Evolutionary conservation across 1,139 yeast species (phyloP), one percentile per base, ranked within the genome.

Genomic region (Dujonia santamariae): DNA sequence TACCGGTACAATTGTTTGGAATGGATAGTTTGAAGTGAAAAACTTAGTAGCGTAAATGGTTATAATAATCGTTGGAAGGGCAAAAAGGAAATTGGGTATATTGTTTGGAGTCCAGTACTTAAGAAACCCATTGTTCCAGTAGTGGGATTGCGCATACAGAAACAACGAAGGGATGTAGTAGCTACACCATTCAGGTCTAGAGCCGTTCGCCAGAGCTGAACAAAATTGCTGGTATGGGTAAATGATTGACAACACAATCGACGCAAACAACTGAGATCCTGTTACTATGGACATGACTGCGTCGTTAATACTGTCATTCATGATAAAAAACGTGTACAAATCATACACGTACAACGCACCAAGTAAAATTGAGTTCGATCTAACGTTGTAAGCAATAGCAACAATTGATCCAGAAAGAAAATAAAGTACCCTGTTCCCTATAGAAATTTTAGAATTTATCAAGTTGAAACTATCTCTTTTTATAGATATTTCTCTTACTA

Each of bases 51-150:
- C 40, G 37, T 53, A 43, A 58, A 58, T 23, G 41, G 58, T 46
- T 41, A 81, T 48, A 2, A 61, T 21, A 3, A 85, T 51, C 9
- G 80, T 75, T 1, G 97, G 98, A 1, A 72, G 42, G 0, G 87
- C 94, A 47, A 92, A 67, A n/a, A 80, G 24, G 50, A 92, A 90
- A 54, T 90, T 85, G 8, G 97, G 96, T 11, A 86, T 57, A 50
- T 92, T 90, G 48, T 78, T 79, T 0, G 67, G 45, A 0, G 94
- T 81, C 94, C 96, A 92, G 56, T 92, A 92, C 31, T 61, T 66
- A 34, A 92, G 58, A 37, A 90, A 78, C 0, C 98, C 98, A 31
- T 69, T 72, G 46, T 78, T 74, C 98, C 98, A 92, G 56, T 92
- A 90, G 43, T 79, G 70, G 2, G 61, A 41, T 56, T 92, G 98